Base-by-base conservation (phyloP, 176 grass and related monocot genomes). In the Aegilops speltoides region DNA sequence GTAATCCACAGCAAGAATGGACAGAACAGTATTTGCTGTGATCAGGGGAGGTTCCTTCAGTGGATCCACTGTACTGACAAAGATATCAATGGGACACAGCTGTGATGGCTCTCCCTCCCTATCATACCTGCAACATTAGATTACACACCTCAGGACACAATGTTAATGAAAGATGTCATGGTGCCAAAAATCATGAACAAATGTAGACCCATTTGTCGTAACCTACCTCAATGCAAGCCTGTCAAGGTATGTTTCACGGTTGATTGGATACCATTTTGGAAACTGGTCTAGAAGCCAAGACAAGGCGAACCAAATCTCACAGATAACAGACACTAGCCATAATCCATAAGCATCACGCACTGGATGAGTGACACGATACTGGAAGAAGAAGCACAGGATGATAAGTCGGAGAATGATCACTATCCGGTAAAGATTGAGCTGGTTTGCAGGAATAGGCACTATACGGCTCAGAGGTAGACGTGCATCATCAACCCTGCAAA, bases 271-370 rank as follows among this genome's bases (percentile, higher is more conserved):
- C 97, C 97, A 99, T 88, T 99, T 99, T 36, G 97, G 97, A 82
- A 99, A 99, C 63, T 99, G 97, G 89, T 99, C 97, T 24, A 99
- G 94, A 83, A 99, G 94, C 97, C 97, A 99, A 78, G 97, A 99
- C 69, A 99, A 88, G 29, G 97, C 97, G 93, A 99, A 99, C 97
- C 97, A 99, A 83, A 99, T 81, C 80, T 99, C 97, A 87, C 97
- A 99, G 81, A 99, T 99, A 54, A 99, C 97, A 65, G 97, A 99
- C 66, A 90, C 89, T 56, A 99, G 88, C 97, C 97, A 99, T 71
- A 99, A 88, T 80, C 92, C 92, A 89, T 99, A 99, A 77, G 97
- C 97, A 94, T 96, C 80, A 4, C 0, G 5, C 77, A 99, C 97
- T 83, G 97, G 92, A 94, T 99, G 97, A 85, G 89, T 96, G 36